Conservation (phyloP, 2,329 filamentous ascomycete species). For the Rutstroemia sp. region DNA sequence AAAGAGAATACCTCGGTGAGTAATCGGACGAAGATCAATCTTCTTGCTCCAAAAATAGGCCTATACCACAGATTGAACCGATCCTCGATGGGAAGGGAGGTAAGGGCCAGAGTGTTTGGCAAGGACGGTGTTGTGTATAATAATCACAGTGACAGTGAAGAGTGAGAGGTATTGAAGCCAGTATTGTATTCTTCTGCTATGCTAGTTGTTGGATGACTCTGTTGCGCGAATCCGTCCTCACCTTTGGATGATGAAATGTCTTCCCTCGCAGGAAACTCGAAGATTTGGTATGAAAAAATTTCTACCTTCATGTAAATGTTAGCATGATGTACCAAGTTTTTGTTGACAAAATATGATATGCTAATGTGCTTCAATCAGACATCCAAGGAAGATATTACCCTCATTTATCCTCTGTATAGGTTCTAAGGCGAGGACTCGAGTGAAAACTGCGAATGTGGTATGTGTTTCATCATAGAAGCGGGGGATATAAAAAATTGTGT, state of each 20-base stretch:
- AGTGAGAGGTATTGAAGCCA: background rate
- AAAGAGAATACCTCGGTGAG: conserved; percentile 60
- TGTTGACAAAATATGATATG: background rate
- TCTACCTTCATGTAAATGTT: conserved; percentile 5
- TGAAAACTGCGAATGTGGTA: conserved; percentile 85
- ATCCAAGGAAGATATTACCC: conserved; percentile 66
- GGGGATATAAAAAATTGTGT: conserved; percentile 7
- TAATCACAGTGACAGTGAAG: background rate
- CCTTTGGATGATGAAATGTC: too few relatives aligned
- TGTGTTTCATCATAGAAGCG: conserved; percentile 61
- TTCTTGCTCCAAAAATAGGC: conserved; percentile 84
- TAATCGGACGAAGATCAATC: conserved; percentile 53
- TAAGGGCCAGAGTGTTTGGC: conserved; percentile 78
- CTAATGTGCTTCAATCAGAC: conserved; percentile 45
- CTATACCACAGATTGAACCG: conserved; percentile 54
- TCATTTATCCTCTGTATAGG: conserved; percentile 60
- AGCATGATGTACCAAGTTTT: background rate
- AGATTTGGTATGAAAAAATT: background rate
- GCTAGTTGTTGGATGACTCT: too few relatives aligned
- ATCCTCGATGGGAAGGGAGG: conserved; percentile 41
- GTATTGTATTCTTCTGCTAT: background rate
- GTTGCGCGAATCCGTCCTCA: too few relatives aligned
- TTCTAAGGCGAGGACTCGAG: conserved; percentile 60
- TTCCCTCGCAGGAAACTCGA: background rate
- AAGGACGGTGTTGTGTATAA: conserved; percentile 35